Evolutionary conservation across 148 eudicot genomes (phyloP).

Genomic region (Heliamphora exappendiculata): DNA sequence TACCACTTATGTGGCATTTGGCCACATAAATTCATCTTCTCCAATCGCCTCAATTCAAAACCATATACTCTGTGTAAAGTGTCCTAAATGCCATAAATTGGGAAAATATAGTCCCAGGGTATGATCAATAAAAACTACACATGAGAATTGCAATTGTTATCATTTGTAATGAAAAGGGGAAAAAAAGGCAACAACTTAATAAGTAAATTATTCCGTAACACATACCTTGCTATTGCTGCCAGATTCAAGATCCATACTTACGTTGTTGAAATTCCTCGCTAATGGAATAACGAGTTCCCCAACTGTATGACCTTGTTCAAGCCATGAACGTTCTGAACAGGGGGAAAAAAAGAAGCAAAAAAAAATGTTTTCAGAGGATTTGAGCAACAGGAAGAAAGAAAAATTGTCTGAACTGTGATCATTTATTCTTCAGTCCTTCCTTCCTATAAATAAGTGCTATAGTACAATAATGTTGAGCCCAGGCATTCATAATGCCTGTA

Average conservation of each 20-base stretch:
- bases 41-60: neutral
- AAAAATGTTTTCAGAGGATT: neutral
- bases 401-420: neutral
- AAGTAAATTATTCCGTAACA: neutral
- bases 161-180: neutral
- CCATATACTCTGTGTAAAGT: neutral
- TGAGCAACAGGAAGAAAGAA: neutral
- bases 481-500: neutral
- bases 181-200: neutral
- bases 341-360: neutral
- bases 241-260: conserved; percentile 61
- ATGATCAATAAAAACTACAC: neutral
- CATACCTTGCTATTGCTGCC: conserved; percentile 47
- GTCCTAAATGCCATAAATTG: neutral
- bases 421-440: neutral
- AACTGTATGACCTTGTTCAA: conserved; percentile 87
- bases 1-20: neutral
- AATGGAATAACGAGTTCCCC: conserved; percentile 92
- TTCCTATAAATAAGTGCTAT: neutral
- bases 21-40: neutral
- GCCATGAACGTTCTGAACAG: conserved; percentile 72
- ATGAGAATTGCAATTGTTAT: neutral
- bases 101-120: neutral
- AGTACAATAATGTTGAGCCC: neutral
- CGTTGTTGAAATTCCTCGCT: conserved; percentile 70